A percentile compares a stretch with the other conserved stretches of the same genome.
These are phyloP conservation scores for Mortierella sp. DNA, from an alignment of 371 early-diverging fungal genomes.

Conservation along the genomic window DNA sequence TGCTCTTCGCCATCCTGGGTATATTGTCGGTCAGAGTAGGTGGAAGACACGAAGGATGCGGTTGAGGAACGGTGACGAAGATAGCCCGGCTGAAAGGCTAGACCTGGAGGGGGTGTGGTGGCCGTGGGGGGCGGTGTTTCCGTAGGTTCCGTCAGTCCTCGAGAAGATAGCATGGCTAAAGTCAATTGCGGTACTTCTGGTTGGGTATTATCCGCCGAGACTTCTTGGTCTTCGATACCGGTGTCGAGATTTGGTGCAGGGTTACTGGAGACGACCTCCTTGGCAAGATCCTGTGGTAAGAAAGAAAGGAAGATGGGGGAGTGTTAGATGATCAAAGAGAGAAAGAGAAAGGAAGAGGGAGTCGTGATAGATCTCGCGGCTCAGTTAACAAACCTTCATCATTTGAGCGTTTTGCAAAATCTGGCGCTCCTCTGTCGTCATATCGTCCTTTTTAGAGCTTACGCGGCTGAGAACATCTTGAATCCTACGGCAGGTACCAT, in stretches of 20 bases:
- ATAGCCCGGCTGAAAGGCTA: conserved; percentile 17
- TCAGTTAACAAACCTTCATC: conserved; percentile 34
- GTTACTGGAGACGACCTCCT: conserved; percentile 36
- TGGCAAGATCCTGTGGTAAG: conserved; percentile 25
- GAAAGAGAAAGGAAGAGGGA: not conserved
- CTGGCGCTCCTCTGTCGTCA: conserved; percentile 39
- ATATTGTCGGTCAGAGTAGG: conserved; percentile 41
- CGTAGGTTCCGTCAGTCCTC: conserved; percentile 9
- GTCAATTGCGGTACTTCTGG: conserved; percentile 14
- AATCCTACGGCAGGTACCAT: conserved; percentile 12
- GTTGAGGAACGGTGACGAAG: conserved; percentile 31
- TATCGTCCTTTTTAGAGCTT: conserved; percentile 21
- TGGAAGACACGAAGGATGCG: conserved; percentile 21
- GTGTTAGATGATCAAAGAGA: not conserved
- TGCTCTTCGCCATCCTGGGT: conserved; percentile 42
- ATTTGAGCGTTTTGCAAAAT: conserved; percentile 42
- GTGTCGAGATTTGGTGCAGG: conserved; percentile 6
- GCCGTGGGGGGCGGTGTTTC: conserved; percentile 35
- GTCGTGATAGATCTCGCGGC: not conserved
- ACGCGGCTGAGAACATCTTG: conserved; percentile 34
- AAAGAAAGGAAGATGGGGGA: not conserved
- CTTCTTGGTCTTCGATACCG: not conserved
- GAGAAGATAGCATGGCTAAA: not conserved
- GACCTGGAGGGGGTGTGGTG: conserved; percentile 7
- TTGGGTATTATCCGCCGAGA: not conserved